Base-by-base conservation (phyloP, 1,284 basidiomycete species). In the Entoloma clypeatum region DNA sequence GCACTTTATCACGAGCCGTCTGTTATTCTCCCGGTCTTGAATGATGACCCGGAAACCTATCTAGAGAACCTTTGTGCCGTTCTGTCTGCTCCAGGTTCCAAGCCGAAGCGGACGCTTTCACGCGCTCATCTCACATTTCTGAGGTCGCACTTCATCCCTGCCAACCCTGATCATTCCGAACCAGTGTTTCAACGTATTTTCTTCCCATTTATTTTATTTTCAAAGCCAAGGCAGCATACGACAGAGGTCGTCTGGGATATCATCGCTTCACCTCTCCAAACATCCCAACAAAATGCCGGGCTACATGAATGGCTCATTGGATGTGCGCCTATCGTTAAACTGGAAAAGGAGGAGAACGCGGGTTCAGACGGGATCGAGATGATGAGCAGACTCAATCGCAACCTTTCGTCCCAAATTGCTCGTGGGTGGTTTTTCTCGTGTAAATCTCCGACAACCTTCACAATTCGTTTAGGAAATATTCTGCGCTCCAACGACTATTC, bases 141-240 rank as follows among this genome's bases (percentile, higher is more conserved):
- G 8, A 61, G 68, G 1, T 60, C 67, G 0, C 63, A 78, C 18
- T 74, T 86, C 41, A 63, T 59, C 43, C 44, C 56, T 4, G 52
- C 55, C 0, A 50, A 71, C 33, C 54, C 69, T 0, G 60, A 65
- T 0, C 43, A 64, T 0, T 53, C 63, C 8, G 59, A 71, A 18
- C 58, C 69, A 3, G 62, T 85, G 7, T 80, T 90, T 49, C 67
- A 79, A 51, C 60, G 65, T 14, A 58, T 86, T 2, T 60, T 93
- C 34, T 85, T 90, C 56, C 85, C 86, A 0, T 78, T 80, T 51
- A 62, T 94, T 13, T 61, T 94, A 9, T 81, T 78, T 47, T 82
- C 82, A 4, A 87, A 86, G 54, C 64, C 81, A 3, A 73, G 79
- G 33, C 75, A 81, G 47, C 80, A 77, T 51, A 81, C 79, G 0